Base-by-base conservation (phyloP, 1,284 basidiomycete genomes). In the Cutaneotrichosporon sp. region DNA sequence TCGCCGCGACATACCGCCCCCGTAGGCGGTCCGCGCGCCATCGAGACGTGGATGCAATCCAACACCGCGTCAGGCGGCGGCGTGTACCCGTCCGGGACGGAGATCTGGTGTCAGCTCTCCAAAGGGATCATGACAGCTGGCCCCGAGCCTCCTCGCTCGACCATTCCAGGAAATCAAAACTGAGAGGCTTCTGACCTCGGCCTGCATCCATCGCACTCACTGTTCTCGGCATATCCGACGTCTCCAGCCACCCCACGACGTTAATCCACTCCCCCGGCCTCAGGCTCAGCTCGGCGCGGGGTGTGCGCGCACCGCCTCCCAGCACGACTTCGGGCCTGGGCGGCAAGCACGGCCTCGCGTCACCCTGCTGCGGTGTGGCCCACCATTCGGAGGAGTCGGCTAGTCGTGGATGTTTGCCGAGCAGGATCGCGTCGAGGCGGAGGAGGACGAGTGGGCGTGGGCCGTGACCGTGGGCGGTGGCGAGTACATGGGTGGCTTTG, bases 161-260 rank as follows among this genome's bases (percentile, higher is more conserved):
- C n/a, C n/a, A n/a, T n/a, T n/a, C n/a, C n/a, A n/a, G n/a, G n/a
- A n/a, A n/a, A n/a, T n/a, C n/a, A n/a, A n/a, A n/a, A n/a, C n/a
- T n/a, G n/a, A n/a, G n/a, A n/a, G n/a, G n/a, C n/a, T n/a, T n/a
- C n/a, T n/a, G n/a, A n/a, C n/a, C n/a, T n/a, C n/a, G n/a, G n/a
- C n/a, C n/a, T n/a, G n/a, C n/a, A n/a, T n/a, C n/a, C n/a, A n/a
- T n/a, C n/a, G n/a, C 29, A 46, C 54, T 55, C 54, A 55, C 55
- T 1, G 4, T n/a, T 4, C 5, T 2, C 3, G 33, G n/a, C 16
- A 50, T 1, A 22, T 24, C 24, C 13, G 55, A 49, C 18, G 18
- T 9, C 33, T 49, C 55, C 4, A 57, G 46, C 55, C 55, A 57
- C 10, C 55, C 55, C 4, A 57, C 55, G 14, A 57, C 43, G 14